Conservation (phyloP, 306 rosid genomes). For the Alnus glutinosa region DNA sequence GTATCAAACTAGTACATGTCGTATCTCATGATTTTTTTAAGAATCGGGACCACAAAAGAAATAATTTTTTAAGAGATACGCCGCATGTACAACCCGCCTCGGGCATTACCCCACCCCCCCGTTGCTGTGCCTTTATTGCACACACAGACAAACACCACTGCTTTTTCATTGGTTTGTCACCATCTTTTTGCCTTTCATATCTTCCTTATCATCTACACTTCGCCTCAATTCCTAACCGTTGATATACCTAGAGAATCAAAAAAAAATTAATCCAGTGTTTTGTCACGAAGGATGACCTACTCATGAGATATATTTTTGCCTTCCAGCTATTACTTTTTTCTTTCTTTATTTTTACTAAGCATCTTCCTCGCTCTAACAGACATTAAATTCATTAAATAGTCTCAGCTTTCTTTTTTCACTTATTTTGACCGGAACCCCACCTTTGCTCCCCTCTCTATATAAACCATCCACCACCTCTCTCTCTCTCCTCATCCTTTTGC, state of each 20-base stretch:
- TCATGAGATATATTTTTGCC: constrained; percentile 1
- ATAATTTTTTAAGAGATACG: constrained; percentile 1
- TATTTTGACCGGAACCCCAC: constrained; percentile 45
- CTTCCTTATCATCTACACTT: background rate
- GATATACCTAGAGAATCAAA: background rate
- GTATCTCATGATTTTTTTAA: background rate
- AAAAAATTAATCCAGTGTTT: constrained; percentile 30
- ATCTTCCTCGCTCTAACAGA: constrained; percentile 30
- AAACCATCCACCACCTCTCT: constrained; percentile 36
- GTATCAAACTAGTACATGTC: background rate
- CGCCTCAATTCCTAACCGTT: background rate
- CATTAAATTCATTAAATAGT: constrained; percentile 35
- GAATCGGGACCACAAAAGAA: constrained; percentile 1
- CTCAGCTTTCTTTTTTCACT: constrained; percentile 6
- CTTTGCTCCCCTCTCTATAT: constrained; percentile 37
- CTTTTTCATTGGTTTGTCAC: constrained; percentile 17
- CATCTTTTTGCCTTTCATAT: background rate
- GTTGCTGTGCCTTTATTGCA: constrained; percentile 1
- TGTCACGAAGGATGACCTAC: constrained; percentile 14
- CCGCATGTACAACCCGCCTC: constrained; percentile 14
- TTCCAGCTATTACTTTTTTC: constrained; percentile 22
- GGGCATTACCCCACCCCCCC: background rate
- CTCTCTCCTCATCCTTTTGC: constrained; percentile 42
- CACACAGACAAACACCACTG: background rate
- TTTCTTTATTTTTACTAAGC: constrained; percentile 15